These are phyloP conservation scores for Solanum okadae DNA, from an alignment of 257 asterid species.

Conservation along the genomic window DNA sequence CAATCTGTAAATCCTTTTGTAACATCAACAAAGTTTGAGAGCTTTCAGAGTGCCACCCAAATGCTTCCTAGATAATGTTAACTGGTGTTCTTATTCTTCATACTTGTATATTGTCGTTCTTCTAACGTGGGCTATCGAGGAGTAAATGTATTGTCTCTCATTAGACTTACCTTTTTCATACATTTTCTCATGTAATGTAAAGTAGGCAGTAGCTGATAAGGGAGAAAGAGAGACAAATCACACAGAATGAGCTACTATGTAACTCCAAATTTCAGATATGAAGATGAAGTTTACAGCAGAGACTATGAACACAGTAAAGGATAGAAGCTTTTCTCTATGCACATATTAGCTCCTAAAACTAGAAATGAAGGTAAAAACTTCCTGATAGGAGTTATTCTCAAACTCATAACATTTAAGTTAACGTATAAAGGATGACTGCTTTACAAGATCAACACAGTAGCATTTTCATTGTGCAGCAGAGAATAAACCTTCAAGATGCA, in stretches of 20 bases:
- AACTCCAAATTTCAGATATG: background rate
- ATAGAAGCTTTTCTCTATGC: background rate
- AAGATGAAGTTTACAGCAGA: background rate
- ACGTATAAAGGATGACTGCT: too few species aligned
- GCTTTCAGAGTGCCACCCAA: conserved; percentile 22
- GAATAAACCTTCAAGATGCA: background rate
- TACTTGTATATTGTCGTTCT: background rate
- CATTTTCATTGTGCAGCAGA: background rate
- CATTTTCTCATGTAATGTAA: background rate
- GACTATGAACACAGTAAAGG: background rate
- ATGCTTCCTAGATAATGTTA: conserved; percentile 56
- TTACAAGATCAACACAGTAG: background rate
- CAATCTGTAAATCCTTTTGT: conserved; percentile 11
- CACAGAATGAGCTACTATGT: background rate
- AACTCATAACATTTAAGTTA: background rate
- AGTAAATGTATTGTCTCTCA: background rate
- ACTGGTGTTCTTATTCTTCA: background rate
- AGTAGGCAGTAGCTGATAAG: background rate
- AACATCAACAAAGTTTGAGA: conserved; percentile 15
- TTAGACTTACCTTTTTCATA: background rate
- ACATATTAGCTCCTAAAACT: background rate
- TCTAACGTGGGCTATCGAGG: background rate
- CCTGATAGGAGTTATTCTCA: background rate
- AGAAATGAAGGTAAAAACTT: background rate
- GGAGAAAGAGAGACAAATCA: background rate